phyloP scores from a whole-genome alignment of 495 filamentous ascomycete species.

The Xylaria venustula region DNA sequence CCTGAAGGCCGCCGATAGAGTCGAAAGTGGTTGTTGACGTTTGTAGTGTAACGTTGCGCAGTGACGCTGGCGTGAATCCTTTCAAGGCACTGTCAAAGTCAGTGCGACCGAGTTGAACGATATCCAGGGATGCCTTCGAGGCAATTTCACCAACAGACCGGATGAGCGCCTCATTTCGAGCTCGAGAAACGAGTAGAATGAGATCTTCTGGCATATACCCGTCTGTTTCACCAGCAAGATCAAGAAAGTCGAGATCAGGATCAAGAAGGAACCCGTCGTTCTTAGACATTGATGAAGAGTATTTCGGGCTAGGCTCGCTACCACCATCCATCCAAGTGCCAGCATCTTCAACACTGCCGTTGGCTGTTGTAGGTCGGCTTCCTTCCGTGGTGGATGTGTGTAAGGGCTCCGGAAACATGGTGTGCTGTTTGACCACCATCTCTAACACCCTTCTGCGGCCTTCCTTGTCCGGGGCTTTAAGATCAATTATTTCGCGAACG shows the following conservation, averaged over 20 bases:
- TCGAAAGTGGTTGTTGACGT: conserved; percentile 83
- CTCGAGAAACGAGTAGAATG: conserved; percentile 78
- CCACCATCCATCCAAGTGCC: conserved; percentile 71
- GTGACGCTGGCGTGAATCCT: conserved; percentile 90
- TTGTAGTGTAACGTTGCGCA: conserved; percentile 91
- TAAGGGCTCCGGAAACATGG: conserved; percentile 38
- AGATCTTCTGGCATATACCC: conserved; percentile 98
- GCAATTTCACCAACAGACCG: conserved; percentile 56
- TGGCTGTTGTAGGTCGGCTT: conserved; percentile 53
- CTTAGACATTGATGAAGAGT: conserved; percentile 23
- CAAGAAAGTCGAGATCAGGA: conserved; percentile 81
- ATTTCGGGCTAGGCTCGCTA: conserved; percentile 23
- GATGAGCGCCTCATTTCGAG: conserved; percentile 87
- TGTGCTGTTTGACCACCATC: conserved; percentile 56
- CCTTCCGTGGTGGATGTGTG: conserved; percentile 36
- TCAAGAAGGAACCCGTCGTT: conserved; percentile 66
- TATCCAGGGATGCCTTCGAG: conserved; percentile 25
- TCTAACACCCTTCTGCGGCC: conserved; percentile 80
- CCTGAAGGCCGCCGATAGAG: conserved; percentile 83
- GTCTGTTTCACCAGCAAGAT: conserved; percentile 88
- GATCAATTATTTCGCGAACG: conserved; percentile 74
- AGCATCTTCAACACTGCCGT: conserved; percentile 50
- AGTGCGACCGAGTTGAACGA: conserved; percentile 59
- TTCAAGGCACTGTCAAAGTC: conserved; percentile 84
- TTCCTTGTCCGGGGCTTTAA: conserved; percentile 91